These are phyloP conservation scores for Boletus tomentosulus DNA, from an alignment of 768 basidiomycete species.

Conservation along the genomic window DNA sequence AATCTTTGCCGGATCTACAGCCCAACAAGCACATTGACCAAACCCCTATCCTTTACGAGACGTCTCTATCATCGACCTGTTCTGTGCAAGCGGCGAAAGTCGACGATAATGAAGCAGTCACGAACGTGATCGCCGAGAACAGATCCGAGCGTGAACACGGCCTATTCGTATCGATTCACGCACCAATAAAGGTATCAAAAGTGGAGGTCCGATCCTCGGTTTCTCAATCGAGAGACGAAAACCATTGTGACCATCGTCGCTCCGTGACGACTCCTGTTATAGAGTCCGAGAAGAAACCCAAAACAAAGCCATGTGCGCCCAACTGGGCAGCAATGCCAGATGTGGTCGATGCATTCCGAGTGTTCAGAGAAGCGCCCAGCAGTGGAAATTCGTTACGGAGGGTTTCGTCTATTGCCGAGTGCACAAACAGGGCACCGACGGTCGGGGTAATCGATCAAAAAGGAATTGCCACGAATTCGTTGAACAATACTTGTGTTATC, in stretches of 20 bases:
- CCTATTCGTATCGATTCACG: conserved; percentile 11
- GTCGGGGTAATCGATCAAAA: conserved; percentile 11
- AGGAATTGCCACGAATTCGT: conserved; percentile 14
- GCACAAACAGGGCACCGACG: conserved; percentile 1
- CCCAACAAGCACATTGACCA: not conserved
- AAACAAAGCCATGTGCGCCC: not conserved
- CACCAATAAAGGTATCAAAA: not conserved
- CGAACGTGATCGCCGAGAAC: not conserved
- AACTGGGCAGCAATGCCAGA: conserved; percentile 20
- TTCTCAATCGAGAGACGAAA: not conserved
- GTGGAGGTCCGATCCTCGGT: not conserved
- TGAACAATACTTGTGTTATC: conserved; percentile 4
- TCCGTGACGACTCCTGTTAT: not conserved
- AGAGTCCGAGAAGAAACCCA: not conserved
- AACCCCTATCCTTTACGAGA: not conserved
- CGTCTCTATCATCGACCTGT: not conserved
- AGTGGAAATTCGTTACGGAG: conserved; percentile 3
- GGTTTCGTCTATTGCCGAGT: conserved; percentile 3
- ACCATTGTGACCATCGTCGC: not conserved
- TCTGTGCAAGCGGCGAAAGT: not conserved
- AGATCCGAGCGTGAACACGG: not conserved
- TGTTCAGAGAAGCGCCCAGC: conserved; percentile 7
- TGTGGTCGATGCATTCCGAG: conserved; percentile 13
- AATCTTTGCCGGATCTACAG: not conserved
- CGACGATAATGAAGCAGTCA: not conserved